A percentile compares a stretch with the other conserved stretches of the same genome.
Conservation (phyloP, 2,329 filamentous ascomycete species). For the Chaetomiaceae sp. region DNA sequence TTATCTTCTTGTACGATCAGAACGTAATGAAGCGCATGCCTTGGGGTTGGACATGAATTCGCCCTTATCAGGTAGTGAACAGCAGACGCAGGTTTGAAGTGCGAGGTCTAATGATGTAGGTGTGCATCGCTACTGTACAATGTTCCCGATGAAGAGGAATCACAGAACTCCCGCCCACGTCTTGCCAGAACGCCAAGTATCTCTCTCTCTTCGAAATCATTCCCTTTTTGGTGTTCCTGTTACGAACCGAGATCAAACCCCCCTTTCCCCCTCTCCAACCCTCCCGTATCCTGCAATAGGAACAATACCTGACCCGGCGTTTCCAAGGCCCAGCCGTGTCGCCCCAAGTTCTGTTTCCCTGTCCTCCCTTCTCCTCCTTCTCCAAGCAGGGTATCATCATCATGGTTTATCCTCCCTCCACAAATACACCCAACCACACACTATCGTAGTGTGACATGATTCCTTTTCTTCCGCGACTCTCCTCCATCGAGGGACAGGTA, state of each 20-base stretch:
- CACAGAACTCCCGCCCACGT: neutral
- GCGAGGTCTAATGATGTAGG: neutral
- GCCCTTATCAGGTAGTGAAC: no score
- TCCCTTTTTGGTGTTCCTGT: no score
- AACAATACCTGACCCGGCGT: conserved; percentile 5
- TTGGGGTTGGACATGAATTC: no score
- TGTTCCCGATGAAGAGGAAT: neutral
- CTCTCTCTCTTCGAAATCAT: neutral
- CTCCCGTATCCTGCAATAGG: neutral
- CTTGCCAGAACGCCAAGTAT: neutral
- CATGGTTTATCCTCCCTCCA: neutral
- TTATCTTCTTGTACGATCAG: conserved; percentile 5
- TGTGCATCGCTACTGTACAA: neutral
- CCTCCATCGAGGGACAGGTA: neutral
- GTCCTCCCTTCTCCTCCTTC: neutral
- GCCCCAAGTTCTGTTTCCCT: neutral
- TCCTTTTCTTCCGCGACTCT: neutral
- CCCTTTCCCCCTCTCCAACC: no score
- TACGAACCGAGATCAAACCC: no score
- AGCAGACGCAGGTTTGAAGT: no score
- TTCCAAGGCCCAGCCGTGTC: conserved; percentile 6
- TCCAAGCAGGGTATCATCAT: conserved; percentile 15
- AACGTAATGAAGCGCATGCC: conserved; percentile 9
- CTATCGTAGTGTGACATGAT: neutral
- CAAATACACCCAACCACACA: neutral